A percentile compares a stretch with the other conserved stretches of the same genome.
Evolutionary conservation across 352 stramenopile genomes (phyloP).

Genomic region (Phytophthora palmivora): DNA sequence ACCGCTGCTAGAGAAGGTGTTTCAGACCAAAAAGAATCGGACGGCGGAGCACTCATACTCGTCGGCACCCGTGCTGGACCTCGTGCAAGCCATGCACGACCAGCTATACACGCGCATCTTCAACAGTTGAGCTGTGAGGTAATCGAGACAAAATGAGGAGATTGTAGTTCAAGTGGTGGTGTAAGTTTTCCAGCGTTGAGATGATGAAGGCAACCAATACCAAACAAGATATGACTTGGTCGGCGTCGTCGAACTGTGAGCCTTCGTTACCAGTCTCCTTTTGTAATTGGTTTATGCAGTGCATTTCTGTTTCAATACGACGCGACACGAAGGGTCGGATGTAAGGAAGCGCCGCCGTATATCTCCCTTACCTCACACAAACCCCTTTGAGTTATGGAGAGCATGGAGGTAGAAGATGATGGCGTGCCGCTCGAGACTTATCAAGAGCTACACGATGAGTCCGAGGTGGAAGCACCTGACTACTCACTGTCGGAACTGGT

Average conservation of each 20-base stretch:
- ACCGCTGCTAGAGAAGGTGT: conserved; percentile 60
- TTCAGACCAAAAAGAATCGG: conserved; percentile 72
- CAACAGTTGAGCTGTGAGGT: conserved; percentile 52
- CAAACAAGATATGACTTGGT: background rate
- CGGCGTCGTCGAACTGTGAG: background rate
- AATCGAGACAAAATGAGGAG: background rate
- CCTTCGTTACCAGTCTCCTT: background rate
- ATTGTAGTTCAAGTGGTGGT: background rate
- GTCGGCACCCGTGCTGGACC: conserved; percentile 78
- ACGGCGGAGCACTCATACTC: conserved; percentile 74
- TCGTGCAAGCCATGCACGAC: conserved; percentile 87
- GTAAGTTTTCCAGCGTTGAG: background rate
- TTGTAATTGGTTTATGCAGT: background rate
- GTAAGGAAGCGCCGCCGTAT: conserved; percentile 19
- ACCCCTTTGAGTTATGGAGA: conserved; percentile 12
- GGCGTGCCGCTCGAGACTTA: background rate
- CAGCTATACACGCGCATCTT: conserved; percentile 91
- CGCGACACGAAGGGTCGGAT: conserved; percentile 15
- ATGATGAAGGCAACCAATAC: conserved; percentile 1
- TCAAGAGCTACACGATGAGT: conserved; percentile 7
- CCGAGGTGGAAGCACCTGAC: conserved; percentile 9
- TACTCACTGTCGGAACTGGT: conserved; percentile 50
- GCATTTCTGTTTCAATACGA: too few species aligned
- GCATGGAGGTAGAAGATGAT: conserved; percentile 8
- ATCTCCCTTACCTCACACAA: background rate